Conservation (phyloP, 1,284 basidiomycete genomes). For the Rhodotorula glutinis region DNA sequence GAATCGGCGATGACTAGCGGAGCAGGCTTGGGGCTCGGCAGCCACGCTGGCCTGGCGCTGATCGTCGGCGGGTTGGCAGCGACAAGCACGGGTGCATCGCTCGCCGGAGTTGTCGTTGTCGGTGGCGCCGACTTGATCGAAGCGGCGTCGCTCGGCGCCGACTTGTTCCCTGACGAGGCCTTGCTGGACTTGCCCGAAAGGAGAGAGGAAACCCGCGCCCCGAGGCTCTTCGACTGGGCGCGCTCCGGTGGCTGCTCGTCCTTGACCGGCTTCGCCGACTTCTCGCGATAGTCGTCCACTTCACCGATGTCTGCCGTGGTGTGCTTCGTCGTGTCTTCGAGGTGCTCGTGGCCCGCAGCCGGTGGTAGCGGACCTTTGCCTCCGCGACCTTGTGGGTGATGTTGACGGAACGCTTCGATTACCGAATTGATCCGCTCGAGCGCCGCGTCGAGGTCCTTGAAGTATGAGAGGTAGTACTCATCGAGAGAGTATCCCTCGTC, state of each 20-base stretch:
- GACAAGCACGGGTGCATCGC: not conserved
- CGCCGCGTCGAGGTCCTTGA: constrained; percentile 70
- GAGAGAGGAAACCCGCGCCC: not conserved
- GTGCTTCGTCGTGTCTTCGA: constrained; percentile 67
- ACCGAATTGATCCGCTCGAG: constrained; percentile 73
- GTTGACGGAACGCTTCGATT: constrained; percentile 54
- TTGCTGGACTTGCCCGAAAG: not conserved
- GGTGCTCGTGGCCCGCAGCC: constrained; percentile 45
- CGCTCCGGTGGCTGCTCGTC: not conserved
- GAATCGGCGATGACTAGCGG: not conserved
- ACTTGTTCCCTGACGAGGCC: not conserved
- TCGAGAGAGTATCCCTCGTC: constrained; percentile 72
- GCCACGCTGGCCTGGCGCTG: not conserved
- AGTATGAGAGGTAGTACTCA: constrained; percentile 91
- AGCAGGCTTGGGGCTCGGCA: not conserved
- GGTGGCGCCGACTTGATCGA: not conserved
- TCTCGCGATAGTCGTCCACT: constrained; percentile 11
- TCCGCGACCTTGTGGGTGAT: constrained; percentile 16
- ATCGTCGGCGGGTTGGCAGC: not conserved
- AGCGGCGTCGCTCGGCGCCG: not conserved
- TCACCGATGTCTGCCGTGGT: constrained; percentile 51
- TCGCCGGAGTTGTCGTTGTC: not conserved
- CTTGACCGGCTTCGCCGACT: not conserved
- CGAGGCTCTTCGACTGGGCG: not conserved
- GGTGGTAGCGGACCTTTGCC: constrained; percentile 32